Evolutionary conservation across 352 stramenopile genomes (phyloP).

Genomic region (Achlya hypogyna): DNA sequence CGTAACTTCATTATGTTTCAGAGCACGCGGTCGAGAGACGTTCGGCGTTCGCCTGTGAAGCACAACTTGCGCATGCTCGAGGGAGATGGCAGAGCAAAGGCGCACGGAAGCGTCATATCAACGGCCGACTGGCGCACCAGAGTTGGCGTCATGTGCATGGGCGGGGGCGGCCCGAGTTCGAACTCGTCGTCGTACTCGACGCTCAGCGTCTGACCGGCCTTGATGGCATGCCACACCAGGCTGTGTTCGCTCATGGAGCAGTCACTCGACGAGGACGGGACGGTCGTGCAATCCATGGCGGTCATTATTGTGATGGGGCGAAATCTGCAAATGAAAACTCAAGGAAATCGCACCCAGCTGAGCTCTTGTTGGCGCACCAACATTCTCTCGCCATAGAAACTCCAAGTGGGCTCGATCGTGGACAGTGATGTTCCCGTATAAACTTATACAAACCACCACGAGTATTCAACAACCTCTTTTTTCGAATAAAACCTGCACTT

Average conservation of each 20-base stretch:
- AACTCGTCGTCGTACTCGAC: not conserved
- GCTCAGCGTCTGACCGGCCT: not conserved
- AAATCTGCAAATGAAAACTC: slow-evolving; percentile 3
- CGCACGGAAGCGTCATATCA: slow-evolving; percentile 1
- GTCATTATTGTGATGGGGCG: not conserved
- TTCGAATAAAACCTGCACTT: not conserved
- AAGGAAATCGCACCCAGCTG: not conserved
- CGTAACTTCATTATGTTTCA: not conserved
- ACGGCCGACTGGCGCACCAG: slow-evolving; percentile 12
- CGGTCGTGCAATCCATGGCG: not conserved
- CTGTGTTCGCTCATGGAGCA: not conserved
- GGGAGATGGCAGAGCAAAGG: not conserved
- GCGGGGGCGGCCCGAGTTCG: slow-evolving; percentile 12
- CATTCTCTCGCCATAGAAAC: slow-evolving; percentile 2
- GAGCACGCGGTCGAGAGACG: not conserved
- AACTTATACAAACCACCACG: not conserved
- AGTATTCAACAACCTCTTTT: not conserved
- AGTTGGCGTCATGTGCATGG: slow-evolving; percentile 16
- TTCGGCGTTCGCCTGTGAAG: not conserved
- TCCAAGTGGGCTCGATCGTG: no score
- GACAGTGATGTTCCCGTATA: not conserved
- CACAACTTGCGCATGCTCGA: slow-evolving; percentile 2
- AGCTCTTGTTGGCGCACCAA: not conserved
- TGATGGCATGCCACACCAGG: not conserved
- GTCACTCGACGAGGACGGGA: not conserved